Conservation (phyloP, 1,284 basidiomycete genomes). For the Porodaedalea pini region DNA sequence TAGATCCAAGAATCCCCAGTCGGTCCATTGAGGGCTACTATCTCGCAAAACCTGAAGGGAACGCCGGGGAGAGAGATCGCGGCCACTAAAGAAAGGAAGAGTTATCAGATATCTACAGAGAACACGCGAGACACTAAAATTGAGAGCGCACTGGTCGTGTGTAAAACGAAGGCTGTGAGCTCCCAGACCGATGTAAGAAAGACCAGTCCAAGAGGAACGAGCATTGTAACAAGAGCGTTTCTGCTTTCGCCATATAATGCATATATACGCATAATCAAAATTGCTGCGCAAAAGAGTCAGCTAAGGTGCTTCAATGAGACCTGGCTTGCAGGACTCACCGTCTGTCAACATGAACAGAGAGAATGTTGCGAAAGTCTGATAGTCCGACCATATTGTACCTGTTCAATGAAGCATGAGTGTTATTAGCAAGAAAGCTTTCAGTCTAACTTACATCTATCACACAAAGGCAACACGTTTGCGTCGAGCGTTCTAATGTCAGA, state of each 20-base stretch:
- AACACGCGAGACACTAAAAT: background rate
- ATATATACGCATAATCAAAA: constrained; percentile 18
- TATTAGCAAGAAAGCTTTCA: too few relatives aligned
- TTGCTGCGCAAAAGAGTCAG: background rate
- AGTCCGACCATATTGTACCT: background rate
- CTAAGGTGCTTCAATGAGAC: background rate
- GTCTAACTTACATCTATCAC: too few relatives aligned
- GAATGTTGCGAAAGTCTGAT: background rate
- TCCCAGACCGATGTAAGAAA: background rate
- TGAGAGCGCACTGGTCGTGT: background rate
- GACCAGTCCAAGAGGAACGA: background rate
- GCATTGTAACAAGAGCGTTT: constrained; percentile 4
- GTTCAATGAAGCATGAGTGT: too few relatives aligned
- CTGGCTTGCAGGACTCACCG: background rate
- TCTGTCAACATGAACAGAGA: background rate
- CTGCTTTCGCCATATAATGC: constrained; percentile 16
- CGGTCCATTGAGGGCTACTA: background rate
- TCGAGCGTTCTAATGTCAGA: too few relatives aligned
- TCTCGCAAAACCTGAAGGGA: background rate
- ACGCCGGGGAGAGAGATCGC: background rate
- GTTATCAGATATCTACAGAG: background rate
- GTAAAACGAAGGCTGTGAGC: background rate
- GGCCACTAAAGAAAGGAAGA: background rate
- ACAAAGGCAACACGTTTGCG: too few relatives aligned
- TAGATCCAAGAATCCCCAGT: background rate